A percentile compares a stretch with the other conserved stretches of the same genome.
These are phyloP conservation scores for Rhinocladiella mackenziei DNA, from an alignment of 2,329 filamentous ascomycete genomes.

Conservation along the genomic window DNA sequence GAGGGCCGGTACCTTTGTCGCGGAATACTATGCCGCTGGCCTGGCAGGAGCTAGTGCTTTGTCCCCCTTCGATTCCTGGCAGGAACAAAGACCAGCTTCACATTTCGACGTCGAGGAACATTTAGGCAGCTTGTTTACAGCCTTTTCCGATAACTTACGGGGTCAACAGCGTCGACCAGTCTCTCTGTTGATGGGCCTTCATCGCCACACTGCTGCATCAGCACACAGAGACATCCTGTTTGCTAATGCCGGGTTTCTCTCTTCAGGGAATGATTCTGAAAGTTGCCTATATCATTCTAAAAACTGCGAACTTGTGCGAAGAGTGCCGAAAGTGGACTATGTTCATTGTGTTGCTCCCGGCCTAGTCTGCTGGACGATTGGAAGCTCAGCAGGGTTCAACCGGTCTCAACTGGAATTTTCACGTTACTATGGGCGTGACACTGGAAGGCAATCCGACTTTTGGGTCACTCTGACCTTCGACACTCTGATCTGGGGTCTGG, in stretches of 20 bases:
- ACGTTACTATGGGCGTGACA: too few species aligned
- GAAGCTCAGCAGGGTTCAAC: not conserved
- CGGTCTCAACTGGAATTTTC: not conserved
- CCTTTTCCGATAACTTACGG: slow-evolving; percentile 1
- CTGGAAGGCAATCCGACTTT: not conserved
- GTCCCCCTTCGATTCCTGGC: too few species aligned
- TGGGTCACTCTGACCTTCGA: not conserved
- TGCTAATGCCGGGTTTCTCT: not conserved
- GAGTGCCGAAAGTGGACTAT: not conserved
- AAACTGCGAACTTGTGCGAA: not conserved
- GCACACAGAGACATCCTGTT: too few species aligned
- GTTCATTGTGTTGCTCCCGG: not conserved
- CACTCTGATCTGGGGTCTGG: too few species aligned
- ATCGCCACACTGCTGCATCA: too few species aligned
- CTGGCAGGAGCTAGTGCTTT: slow-evolving; percentile 3
- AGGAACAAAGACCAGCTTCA: too few species aligned
- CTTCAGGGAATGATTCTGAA: too few species aligned
- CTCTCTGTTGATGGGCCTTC: too few species aligned
- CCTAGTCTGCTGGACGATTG: not conserved
- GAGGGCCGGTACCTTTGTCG: not conserved
- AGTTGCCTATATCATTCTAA: not conserved
- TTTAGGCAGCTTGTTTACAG: not conserved
- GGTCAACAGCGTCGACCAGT: too few species aligned
- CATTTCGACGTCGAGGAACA: too few species aligned
- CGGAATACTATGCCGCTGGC: slow-evolving; percentile 18